Conservation (phyloP, 1,284 basidiomycete species). For the Moesziomyces antarcticus region DNA sequence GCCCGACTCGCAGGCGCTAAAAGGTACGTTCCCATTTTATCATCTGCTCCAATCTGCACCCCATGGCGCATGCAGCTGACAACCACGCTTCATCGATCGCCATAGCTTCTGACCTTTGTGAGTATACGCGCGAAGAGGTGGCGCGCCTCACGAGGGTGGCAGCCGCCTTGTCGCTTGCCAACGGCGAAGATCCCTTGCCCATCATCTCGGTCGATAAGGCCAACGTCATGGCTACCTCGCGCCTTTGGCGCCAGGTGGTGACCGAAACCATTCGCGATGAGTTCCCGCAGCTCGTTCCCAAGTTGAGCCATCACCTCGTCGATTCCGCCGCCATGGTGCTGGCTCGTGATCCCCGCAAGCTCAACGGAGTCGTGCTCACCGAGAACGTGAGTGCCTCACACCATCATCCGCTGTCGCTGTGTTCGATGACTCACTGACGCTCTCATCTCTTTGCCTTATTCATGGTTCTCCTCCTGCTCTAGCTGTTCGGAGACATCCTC, state of each 20-base stretch:
- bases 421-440: neutral
- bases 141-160: slow-evolving; percentile 94
- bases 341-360: slow-evolving; percentile 86
- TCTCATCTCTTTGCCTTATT: neutral
- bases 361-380: slow-evolving; percentile 80
- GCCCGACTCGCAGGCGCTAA: slow-evolving; percentile 69
- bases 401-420: neutral
- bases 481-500: slow-evolving; percentile 51
- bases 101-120: slow-evolving; percentile 48
- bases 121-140: slow-evolving; percentile 87
- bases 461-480: neutral
- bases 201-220: slow-evolving; percentile 98
- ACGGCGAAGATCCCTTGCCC: slow-evolving; percentile 80
- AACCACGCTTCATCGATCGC: neutral
- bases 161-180: slow-evolving; percentile 80
- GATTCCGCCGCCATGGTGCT: slow-evolving; percentile 97
- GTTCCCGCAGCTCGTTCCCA: slow-evolving; percentile 41
- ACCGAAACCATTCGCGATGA: slow-evolving; percentile 59
- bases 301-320: slow-evolving; percentile 77
- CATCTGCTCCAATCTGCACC: neutral
- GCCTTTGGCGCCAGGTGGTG: slow-evolving; percentile 83
- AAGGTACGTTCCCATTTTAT: slow-evolving; percentile 19
- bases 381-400: slow-evolving; percentile 45
- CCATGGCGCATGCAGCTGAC: neutral
- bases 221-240: slow-evolving; percentile 92